phyloP scores from a whole-genome alignment of 108 stramenopile genomes.

The Nitzschia sp. region DNA sequence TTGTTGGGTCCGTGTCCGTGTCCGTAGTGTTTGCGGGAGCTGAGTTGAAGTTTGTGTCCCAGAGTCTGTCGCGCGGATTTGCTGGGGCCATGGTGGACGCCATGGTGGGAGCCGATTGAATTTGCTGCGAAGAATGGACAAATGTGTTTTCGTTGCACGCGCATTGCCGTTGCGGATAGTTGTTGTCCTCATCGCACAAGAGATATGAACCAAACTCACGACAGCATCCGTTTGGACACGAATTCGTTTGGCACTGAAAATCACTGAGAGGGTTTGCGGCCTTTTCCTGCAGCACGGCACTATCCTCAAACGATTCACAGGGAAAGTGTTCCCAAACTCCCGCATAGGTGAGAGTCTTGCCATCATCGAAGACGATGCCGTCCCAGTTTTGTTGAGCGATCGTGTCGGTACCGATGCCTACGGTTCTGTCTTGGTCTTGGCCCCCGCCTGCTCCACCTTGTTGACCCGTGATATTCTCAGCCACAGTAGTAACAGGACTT shows the following conservation, averaged over 20 bases:
- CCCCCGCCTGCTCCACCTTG: too few species aligned
- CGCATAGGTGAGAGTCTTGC: not conserved
- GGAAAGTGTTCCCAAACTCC: not conserved
- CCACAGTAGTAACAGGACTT: too few species aligned
- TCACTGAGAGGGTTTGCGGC: not conserved
- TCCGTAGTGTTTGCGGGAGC: not conserved
- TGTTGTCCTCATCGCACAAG: not conserved
- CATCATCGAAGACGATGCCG: not conserved
- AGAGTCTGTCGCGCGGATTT: not conserved
- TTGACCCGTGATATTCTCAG: too few species aligned
- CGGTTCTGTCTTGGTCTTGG: not conserved
- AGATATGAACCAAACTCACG: not conserved
- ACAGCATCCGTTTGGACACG: slow-evolving; percentile 2
- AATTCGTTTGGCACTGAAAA: not conserved
- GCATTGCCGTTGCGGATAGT: not conserved
- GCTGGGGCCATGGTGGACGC: too few species aligned
- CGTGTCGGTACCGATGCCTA: not conserved
- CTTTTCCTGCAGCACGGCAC: not conserved
- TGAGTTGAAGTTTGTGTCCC: not conserved
- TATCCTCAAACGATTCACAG: not conserved
- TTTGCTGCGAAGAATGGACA: not conserved
- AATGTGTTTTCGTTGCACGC: slow-evolving; percentile 2
- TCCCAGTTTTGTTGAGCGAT: not conserved
- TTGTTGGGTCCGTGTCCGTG: too few species aligned
- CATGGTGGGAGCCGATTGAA: too few species aligned